Evolutionary conservation across 805 yeast genomes (phyloP), one percentile per base, ranked within the genome.

Genomic region (Starmera dryadoides): DNA sequence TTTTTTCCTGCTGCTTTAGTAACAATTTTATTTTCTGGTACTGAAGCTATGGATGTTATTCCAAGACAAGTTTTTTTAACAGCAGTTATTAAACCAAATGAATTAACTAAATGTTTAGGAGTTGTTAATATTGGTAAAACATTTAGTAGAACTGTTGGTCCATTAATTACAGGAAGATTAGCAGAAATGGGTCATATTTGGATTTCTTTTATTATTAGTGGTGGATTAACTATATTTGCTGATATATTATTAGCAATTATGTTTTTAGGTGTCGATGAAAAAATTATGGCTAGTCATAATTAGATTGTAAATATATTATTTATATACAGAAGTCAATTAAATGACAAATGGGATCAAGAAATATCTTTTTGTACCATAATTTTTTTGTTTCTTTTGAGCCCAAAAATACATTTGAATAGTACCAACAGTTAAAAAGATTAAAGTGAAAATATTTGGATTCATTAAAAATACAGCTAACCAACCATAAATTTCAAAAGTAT

Each of bases 31-130:
- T 77, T 85, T 46, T 79, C 78, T 42, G 62, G 80, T 2, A 75
- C 86, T 1, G 68, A 80, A 2, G 77, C 89, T 2, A 86, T 88
- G 89, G 97, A 88, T 56, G 95, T 87, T 22, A 93, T 87, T 3
- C 96, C 96, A 6, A 73, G 97, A 37, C 96, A 87, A 60, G 75
- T 87, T 8, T 66, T 88, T 31, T 60, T 88, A 36, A 79, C 94
- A 0, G 70, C 84, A 2, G 64, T 86, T 17, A 77, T 88, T 30
- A 68, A 71, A 14, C 70, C 73, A 11, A 59, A 66, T 10, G 93
- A 86, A 36, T 63, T 89, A 35, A 79, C 95, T 3, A 74, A 69
- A 48, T 88, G 83, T 1, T 71, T 88, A 78, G 96, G 96, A 2
- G 66, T 84, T 2, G 95, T 88, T 9, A 88, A 87, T 53, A 79